phyloP scores from a whole-genome alignment of 345 rosid genomes.

The Excoecaria cochinchinensis region DNA sequence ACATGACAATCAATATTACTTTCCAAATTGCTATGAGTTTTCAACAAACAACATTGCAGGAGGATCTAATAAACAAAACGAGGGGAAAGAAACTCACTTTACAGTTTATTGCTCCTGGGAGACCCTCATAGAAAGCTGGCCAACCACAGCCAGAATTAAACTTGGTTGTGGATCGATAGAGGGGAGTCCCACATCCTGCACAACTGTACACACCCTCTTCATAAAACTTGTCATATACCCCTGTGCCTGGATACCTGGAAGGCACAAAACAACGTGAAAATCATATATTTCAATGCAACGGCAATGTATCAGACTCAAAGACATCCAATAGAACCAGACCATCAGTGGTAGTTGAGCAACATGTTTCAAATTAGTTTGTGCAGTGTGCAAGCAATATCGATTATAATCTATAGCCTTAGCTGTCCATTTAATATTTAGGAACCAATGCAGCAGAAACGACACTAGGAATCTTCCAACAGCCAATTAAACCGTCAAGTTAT shows the following conservation, averaged over 20 bases:
- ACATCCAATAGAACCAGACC: not conserved
- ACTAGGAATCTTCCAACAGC: not conserved
- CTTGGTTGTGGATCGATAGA: slow-evolving; percentile 73
- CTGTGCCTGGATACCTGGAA: slow-evolving; percentile 77
- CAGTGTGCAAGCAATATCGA: not conserved
- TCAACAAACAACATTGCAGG: not conserved
- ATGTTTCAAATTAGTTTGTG: not conserved
- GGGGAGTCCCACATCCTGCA: slow-evolving; percentile 89
- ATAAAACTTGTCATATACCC: slow-evolving; percentile 68
- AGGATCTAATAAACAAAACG: not conserved
- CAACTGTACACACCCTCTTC: slow-evolving; percentile 73
- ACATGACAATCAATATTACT: not conserved
- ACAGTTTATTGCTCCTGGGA: slow-evolving; percentile 78
- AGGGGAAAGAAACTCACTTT: slow-evolving; percentile 36
- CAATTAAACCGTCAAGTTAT: not conserved
- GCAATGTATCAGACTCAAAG: not conserved
- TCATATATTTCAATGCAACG: not conserved
- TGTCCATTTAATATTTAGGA: not conserved
- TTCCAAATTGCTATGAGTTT: not conserved
- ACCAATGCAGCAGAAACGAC: slow-evolving; percentile 2
- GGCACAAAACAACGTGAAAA: not conserved
- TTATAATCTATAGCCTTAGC: not conserved
- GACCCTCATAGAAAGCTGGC: slow-evolving; percentile 93
- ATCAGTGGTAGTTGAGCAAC: not conserved
- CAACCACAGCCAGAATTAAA: slow-evolving; percentile 87